Conservation (phyloP, 192 early-diverging fungal genomes). For the Cetraspora pellucida region DNA sequence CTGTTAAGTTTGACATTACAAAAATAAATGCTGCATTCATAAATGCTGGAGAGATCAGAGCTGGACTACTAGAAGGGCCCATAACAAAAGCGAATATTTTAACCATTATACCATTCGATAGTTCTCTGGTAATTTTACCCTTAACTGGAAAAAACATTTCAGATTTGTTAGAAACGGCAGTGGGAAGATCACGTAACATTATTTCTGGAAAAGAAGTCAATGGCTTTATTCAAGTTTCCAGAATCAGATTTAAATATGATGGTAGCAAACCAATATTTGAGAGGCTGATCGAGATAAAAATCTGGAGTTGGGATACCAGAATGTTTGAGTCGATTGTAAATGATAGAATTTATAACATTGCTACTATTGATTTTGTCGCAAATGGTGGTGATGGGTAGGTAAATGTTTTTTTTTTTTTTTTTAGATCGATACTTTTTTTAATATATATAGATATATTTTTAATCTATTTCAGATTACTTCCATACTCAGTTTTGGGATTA, state of each 20-base stretch:
- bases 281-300: conserved; percentile 17
- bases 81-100: conserved; percentile 62
- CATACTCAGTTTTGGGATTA: not conserved
- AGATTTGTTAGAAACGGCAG: conserved; percentile 50
- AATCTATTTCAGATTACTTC: not conserved
- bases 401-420: not conserved
- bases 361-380: conserved; percentile 62
- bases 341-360: conserved; percentile 47
- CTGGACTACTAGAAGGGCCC: conserved; percentile 50
- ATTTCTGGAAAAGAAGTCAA: conserved; percentile 44
- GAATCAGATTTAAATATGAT: conserved; percentile 53
- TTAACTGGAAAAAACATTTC: conserved; percentile 58
- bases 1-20: too few species aligned
- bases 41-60: conserved; percentile 67
- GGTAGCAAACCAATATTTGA: conserved; percentile 24
- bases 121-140: conserved; percentile 50
- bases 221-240: conserved; percentile 62
- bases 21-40: conserved; percentile 47
- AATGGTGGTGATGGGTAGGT: conserved; percentile 55
- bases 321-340: conserved; percentile 49
- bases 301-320: conserved; percentile 36
- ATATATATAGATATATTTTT: not conserved
- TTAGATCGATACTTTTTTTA: not conserved
- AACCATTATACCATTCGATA: conserved; percentile 68
- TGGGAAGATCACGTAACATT: conserved; percentile 35